Percentiles rank a stretch among this genome's conserved stretches.
Conservation (phyloP, 495 filamentous ascomycete genomes). For the Pyrenula aspistea region DNA sequence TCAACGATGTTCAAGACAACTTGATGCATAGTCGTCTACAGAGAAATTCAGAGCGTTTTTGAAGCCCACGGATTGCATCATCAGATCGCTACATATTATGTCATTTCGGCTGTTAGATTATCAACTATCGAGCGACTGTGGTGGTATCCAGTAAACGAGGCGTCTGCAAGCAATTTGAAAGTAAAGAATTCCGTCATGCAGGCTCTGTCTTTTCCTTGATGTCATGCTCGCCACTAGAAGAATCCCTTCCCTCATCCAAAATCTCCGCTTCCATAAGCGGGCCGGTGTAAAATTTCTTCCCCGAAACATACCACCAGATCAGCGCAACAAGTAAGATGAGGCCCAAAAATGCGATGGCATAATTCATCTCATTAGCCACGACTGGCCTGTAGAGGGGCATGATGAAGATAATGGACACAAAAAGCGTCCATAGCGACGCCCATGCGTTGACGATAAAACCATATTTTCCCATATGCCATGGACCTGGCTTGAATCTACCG, state of each 20-base stretch:
- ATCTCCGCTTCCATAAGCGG: slow-evolving; percentile 32
- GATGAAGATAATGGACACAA: slow-evolving; percentile 49
- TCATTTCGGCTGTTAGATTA: too few species aligned
- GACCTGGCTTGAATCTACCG: slow-evolving; percentile 43
- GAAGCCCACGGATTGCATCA: too few species aligned
- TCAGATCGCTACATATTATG: too few species aligned
- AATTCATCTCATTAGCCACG: slow-evolving; percentile 30
- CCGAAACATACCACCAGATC: slow-evolving; percentile 38
- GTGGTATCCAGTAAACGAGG: too few species aligned
- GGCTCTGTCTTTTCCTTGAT: neutral
- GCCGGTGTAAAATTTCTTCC: slow-evolving; percentile 37
- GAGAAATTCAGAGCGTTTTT: too few species aligned
- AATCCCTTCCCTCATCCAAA: slow-evolving; percentile 1
- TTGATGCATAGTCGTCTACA: too few species aligned
- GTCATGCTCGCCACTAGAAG: neutral
- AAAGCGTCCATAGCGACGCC: slow-evolving; percentile 46
- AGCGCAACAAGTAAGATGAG: slow-evolving; percentile 30
- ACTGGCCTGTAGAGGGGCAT: slow-evolving; percentile 45
- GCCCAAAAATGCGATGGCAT: slow-evolving; percentile 34
- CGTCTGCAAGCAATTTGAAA: too few species aligned
- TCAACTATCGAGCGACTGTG: too few species aligned
- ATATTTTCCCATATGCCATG: slow-evolving; percentile 44
- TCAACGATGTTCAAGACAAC: too few species aligned
- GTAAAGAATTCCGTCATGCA: neutral
- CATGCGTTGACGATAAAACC: slow-evolving; percentile 34